Conservation (phyloP, 805 yeast species). For the Nakazawaea ishiwadae region DNA sequence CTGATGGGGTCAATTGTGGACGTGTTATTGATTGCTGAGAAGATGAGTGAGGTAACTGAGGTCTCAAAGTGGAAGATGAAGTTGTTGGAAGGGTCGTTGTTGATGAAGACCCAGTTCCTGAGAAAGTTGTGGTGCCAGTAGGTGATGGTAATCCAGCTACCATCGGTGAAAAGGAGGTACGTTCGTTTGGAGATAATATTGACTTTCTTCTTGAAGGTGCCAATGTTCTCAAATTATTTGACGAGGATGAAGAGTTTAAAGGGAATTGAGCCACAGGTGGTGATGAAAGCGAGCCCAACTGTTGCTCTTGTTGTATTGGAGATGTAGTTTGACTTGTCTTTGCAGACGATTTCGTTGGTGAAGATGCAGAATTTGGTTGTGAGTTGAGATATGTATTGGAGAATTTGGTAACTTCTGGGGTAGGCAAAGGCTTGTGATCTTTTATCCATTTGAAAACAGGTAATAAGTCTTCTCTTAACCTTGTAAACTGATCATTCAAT, state of each 20-base stretch:
- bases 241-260: conserved; percentile 1
- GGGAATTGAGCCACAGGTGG: conserved; percentile 2
- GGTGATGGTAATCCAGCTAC: not conserved
- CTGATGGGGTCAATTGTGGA: conserved; percentile 14
- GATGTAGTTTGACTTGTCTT: conserved; percentile 9
- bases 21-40: conserved; percentile 9
- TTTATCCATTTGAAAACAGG: conserved; percentile 60
- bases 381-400: conserved; percentile 11
- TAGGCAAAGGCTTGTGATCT: conserved; percentile 65
- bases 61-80: conserved; percentile 10
- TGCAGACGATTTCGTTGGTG: conserved; percentile 19
- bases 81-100: conserved; percentile 12
- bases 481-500: conserved; percentile 48
- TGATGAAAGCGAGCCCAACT: too few relatives aligned
- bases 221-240: conserved; percentile 5
- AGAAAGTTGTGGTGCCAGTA: not conserved
- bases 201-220: conserved; percentile 10
- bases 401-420: conserved; percentile 40
- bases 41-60: conserved; percentile 9
- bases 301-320: not conserved
- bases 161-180: not conserved
- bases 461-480: conserved; percentile 58
- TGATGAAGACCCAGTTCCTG: not conserved
- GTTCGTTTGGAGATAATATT: conserved; percentile 9
- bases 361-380: conserved; percentile 19